phyloP scores from a whole-genome alignment of 129 eudicot species.

The Artemisia annua region DNA sequence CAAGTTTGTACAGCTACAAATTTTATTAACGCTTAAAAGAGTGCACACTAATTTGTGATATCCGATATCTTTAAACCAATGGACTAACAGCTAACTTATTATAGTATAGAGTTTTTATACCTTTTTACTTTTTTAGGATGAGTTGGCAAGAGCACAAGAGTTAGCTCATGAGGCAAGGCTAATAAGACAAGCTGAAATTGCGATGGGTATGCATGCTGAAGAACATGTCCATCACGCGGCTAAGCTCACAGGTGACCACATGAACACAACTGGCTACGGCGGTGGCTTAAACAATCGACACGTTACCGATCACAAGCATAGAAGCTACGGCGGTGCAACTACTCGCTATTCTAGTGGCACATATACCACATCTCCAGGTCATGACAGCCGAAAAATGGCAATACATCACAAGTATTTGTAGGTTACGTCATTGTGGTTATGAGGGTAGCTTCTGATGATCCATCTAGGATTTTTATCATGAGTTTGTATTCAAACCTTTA shows the following conservation, averaged over 20 bases:
- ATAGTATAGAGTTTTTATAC: too few species aligned
- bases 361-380: slow-evolving; percentile 22
- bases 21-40: too few species aligned
- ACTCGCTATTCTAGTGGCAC: slow-evolving; percentile 20
- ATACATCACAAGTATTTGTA: slow-evolving; percentile 45
- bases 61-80: too few species aligned
- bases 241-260: slow-evolving; percentile 37
- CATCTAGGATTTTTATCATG: neutral
- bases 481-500: neutral
- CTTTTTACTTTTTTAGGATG: slow-evolving; percentile 19
- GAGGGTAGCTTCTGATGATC: slow-evolving; percentile 16
- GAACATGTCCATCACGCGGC: slow-evolving; percentile 31
- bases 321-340: slow-evolving; percentile 20
- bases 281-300: slow-evolving; percentile 40
- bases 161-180: slow-evolving; percentile 37
- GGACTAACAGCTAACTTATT: too few species aligned
- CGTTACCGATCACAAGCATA: slow-evolving; percentile 19
- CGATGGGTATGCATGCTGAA: slow-evolving; percentile 37
- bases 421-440: slow-evolving; percentile 18
- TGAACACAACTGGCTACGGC: slow-evolving; percentile 37
- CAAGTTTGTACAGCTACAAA: too few species aligned
- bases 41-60: too few species aligned
- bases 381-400: slow-evolving; percentile 39
- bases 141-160: slow-evolving; percentile 36
- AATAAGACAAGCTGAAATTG: slow-evolving; percentile 36